phyloP scores from a whole-genome alignment of 345 rosid species.

The Ceriops decandra region DNA sequence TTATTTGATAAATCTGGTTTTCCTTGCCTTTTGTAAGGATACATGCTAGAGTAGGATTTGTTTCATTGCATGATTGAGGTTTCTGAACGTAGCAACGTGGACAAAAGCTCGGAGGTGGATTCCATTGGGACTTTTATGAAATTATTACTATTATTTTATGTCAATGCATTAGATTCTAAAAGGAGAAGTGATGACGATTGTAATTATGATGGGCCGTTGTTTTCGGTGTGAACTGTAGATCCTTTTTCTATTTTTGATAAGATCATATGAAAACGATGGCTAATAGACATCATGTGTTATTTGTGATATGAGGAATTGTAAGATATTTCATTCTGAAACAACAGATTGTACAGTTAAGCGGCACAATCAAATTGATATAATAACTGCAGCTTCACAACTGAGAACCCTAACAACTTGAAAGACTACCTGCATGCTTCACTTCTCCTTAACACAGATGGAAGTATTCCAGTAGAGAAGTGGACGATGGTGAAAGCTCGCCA shows the following conservation, averaged over 20 bases:
- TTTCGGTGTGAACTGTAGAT: background rate
- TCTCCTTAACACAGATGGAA: background rate
- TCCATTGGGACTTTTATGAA: too few relatives aligned
- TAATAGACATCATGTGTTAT: background rate
- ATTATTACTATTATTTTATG: too few relatives aligned
- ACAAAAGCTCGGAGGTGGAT: too few relatives aligned
- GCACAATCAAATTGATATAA: slow-evolving; percentile 19
- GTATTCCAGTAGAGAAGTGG: too few relatives aligned
- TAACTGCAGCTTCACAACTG: background rate
- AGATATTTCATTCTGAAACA: slow-evolving; percentile 2
- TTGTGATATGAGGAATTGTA: slow-evolving; percentile 8
- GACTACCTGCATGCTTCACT: background rate
- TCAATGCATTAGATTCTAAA: background rate
- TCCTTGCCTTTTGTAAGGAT: background rate
- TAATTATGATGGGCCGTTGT: background rate
- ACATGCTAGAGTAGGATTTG: slow-evolving; percentile 1
- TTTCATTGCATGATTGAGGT: background rate
- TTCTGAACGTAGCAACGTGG: background rate
- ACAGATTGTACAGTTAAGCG: slow-evolving; percentile 15
- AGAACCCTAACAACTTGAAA: background rate
- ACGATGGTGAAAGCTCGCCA: too few relatives aligned
- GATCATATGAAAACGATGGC: slow-evolving; percentile 3
- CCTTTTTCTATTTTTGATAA: slow-evolving; percentile 5
- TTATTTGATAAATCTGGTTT: background rate
- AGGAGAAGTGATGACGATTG: slow-evolving; percentile 6